These are phyloP conservation scores for Trifolium dubium DNA, from an alignment of 306 rosid species.

Conservation along the genomic window DNA sequence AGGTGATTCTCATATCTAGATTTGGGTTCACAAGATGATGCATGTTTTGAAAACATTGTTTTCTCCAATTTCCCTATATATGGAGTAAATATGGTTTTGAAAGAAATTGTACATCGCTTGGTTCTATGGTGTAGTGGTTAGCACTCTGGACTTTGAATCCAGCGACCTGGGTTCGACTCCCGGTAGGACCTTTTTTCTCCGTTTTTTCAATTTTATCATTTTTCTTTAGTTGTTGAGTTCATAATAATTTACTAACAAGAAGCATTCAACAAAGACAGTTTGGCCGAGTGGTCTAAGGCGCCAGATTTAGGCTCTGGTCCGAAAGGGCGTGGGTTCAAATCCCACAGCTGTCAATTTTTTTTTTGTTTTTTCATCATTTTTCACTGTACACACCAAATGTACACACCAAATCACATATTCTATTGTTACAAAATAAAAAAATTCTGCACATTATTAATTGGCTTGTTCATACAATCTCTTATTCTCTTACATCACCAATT, in stretches of 20 bases:
- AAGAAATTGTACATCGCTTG: accelerated
- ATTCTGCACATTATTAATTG: too few relatives aligned
- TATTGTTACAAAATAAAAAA: too few relatives aligned
- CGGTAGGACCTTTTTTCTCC: conserved; percentile 50
- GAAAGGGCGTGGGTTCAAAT: conserved; percentile 10
- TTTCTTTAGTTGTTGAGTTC: too few relatives aligned
- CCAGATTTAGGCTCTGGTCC: background rate
- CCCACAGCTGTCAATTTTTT: background rate
- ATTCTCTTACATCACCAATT: too few relatives aligned
- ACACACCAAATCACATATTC: background rate
- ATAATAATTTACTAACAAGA: too few relatives aligned
- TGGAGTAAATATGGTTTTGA: background rate
- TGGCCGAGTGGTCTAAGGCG: conserved; percentile 23
- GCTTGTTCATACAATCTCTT: too few relatives aligned
- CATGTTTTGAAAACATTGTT: too few relatives aligned
- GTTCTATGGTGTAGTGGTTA: conserved; percentile 68
- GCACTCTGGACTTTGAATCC: conserved; percentile 69
- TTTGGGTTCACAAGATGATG: too few relatives aligned
- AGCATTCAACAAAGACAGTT: background rate
- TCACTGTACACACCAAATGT: background rate
- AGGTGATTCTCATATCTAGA: too few relatives aligned
- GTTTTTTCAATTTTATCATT: too few relatives aligned
- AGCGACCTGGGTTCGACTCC: conserved; percentile 67
- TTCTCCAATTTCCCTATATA: too few relatives aligned
- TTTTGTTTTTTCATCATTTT: background rate